phyloP scores from a whole-genome alignment of 371 early-diverging fungal species.

The Mucor piriformis region DNA sequence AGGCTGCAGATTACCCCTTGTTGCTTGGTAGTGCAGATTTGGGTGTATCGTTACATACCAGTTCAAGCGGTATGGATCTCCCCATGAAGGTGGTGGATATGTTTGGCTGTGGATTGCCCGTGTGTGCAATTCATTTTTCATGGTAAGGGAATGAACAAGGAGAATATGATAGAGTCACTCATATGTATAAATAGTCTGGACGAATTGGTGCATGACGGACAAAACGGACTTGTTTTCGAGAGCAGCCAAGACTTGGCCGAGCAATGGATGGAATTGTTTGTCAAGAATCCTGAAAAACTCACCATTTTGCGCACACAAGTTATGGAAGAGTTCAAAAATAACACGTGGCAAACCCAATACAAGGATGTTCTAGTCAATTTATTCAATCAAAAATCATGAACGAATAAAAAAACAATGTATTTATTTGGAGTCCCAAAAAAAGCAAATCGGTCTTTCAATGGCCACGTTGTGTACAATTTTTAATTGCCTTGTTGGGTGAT shows the following conservation, averaged over 20 bases:
- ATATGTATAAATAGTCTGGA: constrained; percentile 53
- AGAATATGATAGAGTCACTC: not conserved
- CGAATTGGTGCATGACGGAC: constrained; percentile 77
- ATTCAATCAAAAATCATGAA: constrained; percentile 16
- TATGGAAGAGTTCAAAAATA: constrained; percentile 34
- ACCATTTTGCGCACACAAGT: constrained; percentile 35
- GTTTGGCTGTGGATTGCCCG: constrained; percentile 96
- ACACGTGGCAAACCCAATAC: constrained; percentile 52
- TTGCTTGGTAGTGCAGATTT: constrained; percentile 89
- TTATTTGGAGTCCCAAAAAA: not conserved
- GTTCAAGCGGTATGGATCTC: constrained; percentile 92
- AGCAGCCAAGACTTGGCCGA: constrained; percentile 66
- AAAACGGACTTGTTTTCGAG: constrained; percentile 83
- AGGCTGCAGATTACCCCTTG: constrained; percentile 80
- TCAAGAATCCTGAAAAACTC: constrained; percentile 34
- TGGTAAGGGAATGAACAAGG: constrained; percentile 48
- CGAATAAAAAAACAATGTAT: not conserved
- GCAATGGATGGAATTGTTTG: constrained; percentile 51
- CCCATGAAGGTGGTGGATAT: constrained; percentile 99
- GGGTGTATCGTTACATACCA: constrained; percentile 90
- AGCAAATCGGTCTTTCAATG: not conserved
- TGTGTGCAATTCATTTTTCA: constrained; percentile 76
- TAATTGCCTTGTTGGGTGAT: not conserved
- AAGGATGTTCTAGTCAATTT: constrained; percentile 27
- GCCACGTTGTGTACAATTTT: not conserved